A percentile compares a stretch with the other conserved stretches of the same genome.
phyloP scores from a whole-genome alignment of 228 moss, liverwort and hornwort species.

The Sphagnum magellanicum region DNA sequence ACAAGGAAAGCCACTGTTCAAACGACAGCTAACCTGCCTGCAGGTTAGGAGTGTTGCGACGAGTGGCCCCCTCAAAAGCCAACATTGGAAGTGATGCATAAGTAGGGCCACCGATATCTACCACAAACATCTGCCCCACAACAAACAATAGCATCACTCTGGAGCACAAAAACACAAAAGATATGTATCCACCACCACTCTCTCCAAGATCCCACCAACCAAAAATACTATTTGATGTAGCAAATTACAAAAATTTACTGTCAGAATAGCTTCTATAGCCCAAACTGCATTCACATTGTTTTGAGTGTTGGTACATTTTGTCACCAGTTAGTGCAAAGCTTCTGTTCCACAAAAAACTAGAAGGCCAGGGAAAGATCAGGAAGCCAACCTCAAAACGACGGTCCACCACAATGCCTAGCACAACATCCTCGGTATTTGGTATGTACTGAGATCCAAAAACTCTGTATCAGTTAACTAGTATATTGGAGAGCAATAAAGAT shows the following conservation, averaged over 20 bases:
- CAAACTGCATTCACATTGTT: no score
- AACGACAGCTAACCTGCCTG: conserved; percentile 54
- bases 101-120: conserved; percentile 79
- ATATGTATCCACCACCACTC: neutral
- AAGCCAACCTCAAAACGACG: conserved; percentile 64
- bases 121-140: conserved; percentile 47
- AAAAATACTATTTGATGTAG: neutral
- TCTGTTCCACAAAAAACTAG: neutral
- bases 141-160: no score
- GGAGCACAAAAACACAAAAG: neutral
- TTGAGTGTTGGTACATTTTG: no score
- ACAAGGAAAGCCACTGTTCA: neutral
- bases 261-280: neutral
- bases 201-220: neutral
- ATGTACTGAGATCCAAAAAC: conserved; percentile 46
- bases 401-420: conserved; percentile 79
- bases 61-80: conserved; percentile 90
- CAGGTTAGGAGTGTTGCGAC: conserved; percentile 91
- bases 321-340: neutral
- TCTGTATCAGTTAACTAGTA: neutral
- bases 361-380: neutral
- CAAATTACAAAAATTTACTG: neutral
- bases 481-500: no score
- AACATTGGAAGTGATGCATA: conserved; percentile 65
- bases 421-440: conserved; percentile 69